Conservation (phyloP, 805 yeast genomes). For the Clavispora asparagi region DNA sequence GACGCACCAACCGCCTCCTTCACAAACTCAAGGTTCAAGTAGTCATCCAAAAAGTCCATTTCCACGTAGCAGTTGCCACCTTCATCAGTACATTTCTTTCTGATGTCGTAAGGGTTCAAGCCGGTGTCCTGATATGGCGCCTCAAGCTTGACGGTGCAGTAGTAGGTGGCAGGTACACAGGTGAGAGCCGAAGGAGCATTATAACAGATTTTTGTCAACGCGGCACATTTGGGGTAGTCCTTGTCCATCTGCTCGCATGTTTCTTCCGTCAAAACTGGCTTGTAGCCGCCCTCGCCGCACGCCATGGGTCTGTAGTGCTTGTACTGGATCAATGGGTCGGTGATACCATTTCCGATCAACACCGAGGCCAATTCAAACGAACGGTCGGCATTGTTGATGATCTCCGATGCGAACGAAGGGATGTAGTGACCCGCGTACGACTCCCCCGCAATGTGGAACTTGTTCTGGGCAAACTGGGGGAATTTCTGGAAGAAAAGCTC, state of each 20-base stretch:
- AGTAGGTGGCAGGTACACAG: slow-evolving; percentile 37
- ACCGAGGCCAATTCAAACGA: slow-evolving; percentile 22
- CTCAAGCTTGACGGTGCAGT: slow-evolving; percentile 24
- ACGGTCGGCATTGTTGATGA: slow-evolving; percentile 18
- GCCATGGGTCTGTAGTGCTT: slow-evolving; percentile 10
- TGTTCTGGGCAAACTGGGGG: slow-evolving; percentile 23
- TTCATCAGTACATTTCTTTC: slow-evolving; percentile 45
- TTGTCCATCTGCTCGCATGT: slow-evolving; percentile 31
- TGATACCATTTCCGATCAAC: slow-evolving; percentile 9
- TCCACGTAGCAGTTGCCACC: slow-evolving; percentile 50
- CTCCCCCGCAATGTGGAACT: slow-evolving; percentile 34
- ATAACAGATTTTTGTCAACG: slow-evolving; percentile 28
- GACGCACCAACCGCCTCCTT: slow-evolving; percentile 55
- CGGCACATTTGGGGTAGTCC: slow-evolving; percentile 31
- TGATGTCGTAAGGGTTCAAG: slow-evolving; percentile 60
- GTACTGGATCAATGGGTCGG: slow-evolving; percentile 6
- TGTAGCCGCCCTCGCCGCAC: slow-evolving; percentile 42
- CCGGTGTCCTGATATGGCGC: slow-evolving; percentile 42
- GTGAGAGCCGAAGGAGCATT: slow-evolving; percentile 25
- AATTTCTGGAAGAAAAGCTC: slow-evolving; percentile 34
- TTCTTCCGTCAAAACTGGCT: slow-evolving; percentile 29
- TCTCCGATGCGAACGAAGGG: slow-evolving; percentile 20
- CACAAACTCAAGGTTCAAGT: slow-evolving; percentile 50
- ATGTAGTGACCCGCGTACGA: slow-evolving; percentile 24
- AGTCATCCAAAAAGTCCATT: slow-evolving; percentile 45